Evolutionary conservation across 768 basidiomycete species (phyloP).

Genomic region (Sarcodon aspratus): DNA sequence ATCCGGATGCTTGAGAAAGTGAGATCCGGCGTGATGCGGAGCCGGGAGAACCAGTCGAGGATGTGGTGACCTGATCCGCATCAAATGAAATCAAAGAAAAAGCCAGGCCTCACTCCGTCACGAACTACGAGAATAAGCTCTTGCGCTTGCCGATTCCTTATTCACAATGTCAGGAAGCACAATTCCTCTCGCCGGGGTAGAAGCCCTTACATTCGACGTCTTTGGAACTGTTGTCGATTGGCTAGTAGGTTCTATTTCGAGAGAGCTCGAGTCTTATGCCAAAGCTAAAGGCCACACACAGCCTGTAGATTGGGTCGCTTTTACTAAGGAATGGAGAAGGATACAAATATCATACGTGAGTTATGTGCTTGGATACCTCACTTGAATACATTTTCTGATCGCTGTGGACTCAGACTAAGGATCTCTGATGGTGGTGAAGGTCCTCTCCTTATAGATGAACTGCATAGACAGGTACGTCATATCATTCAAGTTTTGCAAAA

Average conservation of each 20-base stretch:
- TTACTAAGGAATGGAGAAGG: conserved; percentile 50
- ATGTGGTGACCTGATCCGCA: no score
- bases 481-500: neutral
- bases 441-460: conserved; percentile 37
- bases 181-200: conserved; percentile 8
- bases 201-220: conserved; percentile 19
- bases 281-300: conserved; percentile 2
- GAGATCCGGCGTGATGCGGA: no score
- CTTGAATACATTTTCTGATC: conserved; percentile 3
- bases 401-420: conserved; percentile 18
- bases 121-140: no score
- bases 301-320: conserved; percentile 29
- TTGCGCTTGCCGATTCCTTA: no score
- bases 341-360: conserved; percentile 37
- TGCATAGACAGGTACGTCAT: conserved; percentile 47
- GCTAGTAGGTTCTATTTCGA: conserved; percentile 12
- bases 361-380: neutral
- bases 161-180: no score
- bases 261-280: conserved; percentile 4
- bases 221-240: conserved; percentile 22
- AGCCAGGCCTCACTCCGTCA: no score
- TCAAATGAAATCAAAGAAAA: no score
- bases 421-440: conserved; percentile 37
- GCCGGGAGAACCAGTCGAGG: no score
- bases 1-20: no score